Percentiles rank a stretch among this genome's conserved stretches.
phyloP scores from a whole-genome alignment of 768 basidiomycete species.

The Xerocomellus dryophilus region DNA sequence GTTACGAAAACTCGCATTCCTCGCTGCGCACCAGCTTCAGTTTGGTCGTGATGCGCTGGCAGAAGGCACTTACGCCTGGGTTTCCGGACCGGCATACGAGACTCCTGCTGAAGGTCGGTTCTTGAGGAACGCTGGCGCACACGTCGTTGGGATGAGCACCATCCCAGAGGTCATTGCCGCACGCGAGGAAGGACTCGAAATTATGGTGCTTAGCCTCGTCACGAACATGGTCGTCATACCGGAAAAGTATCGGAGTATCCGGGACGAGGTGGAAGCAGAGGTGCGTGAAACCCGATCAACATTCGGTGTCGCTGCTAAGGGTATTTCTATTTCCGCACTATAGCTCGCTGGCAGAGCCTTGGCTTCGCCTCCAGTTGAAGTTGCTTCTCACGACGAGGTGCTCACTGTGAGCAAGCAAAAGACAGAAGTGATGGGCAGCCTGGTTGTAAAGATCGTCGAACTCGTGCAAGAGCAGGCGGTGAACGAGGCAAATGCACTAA shows the following conservation, averaged over 20 bases:
- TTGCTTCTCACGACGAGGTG: conserved; percentile 80
- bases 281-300: conserved; percentile 34
- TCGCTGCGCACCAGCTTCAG: conserved; percentile 61
- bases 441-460: conserved; percentile 67
- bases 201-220: conserved; percentile 78
- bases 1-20: conserved; percentile 70
- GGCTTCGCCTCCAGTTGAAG: conserved; percentile 38
- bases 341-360: conserved; percentile 62
- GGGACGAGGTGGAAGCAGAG: conserved; percentile 76
- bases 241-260: conserved; percentile 61
- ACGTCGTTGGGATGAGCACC: conserved; percentile 94
- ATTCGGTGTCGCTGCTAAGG: conserved; percentile 1
- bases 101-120: conserved; percentile 84
- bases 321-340: background rate
- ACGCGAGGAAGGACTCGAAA: conserved; percentile 68
- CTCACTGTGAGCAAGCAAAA: conserved; percentile 61
- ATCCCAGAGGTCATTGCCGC: conserved; percentile 86
- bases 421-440: conserved; percentile 64
- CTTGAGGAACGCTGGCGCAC: conserved; percentile 69
- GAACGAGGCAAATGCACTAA: conserved; percentile 1
- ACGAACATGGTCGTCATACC: conserved; percentile 84
- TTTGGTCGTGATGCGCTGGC: conserved; percentile 55
- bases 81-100: conserved; percentile 87
- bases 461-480: conserved; percentile 25
- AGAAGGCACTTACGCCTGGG: conserved; percentile 89